phyloP scores from a whole-genome alignment of 2,329 filamentous ascomycete species.

The Ambrosiella cleistominuta region DNA sequence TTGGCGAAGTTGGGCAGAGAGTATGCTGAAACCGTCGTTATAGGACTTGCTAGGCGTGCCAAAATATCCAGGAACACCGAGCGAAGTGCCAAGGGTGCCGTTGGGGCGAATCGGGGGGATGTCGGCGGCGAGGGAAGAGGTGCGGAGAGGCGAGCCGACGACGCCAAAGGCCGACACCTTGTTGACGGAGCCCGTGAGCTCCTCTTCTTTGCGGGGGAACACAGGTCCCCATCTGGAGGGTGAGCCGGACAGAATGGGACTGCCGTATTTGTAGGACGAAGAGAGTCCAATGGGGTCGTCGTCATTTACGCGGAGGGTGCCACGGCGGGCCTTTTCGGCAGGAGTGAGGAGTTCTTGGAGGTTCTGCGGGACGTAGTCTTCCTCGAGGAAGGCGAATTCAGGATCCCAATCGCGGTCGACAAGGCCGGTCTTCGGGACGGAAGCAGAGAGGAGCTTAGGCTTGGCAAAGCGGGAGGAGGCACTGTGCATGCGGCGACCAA shows the following conservation, averaged over 20 bases:
- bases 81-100: not conserved
- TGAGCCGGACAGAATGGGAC: conserved; percentile 37
- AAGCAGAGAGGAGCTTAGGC: conserved; percentile 50
- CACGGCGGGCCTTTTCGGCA: conserved; percentile 47
- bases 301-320: conserved; percentile 39
- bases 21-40: conserved; percentile 9
- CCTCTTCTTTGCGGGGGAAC: conserved; percentile 43
- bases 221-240: conserved; percentile 44
- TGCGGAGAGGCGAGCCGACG: conserved; percentile 46
- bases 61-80: not conserved
- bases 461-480: conserved; percentile 39
- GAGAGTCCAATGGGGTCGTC: conserved; percentile 26
- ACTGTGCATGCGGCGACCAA: conserved; percentile 57
- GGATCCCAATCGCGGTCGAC: conserved; percentile 48
- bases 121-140: conserved; percentile 41
- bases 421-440: conserved; percentile 42
- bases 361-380: conserved; percentile 68
- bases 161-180: conserved; percentile 43
- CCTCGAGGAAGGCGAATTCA: conserved; percentile 60
- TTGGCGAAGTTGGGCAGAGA: conserved; percentile 8
- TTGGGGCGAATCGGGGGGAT: conserved; percentile 1
- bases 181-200: conserved; percentile 19
- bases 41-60: conserved; percentile 5
- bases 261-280: conserved; percentile 40
- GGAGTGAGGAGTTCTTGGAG: conserved; percentile 49